These are phyloP conservation scores for Imleria badia DNA, from an alignment of 768 basidiomycete species.

Conservation along the genomic window DNA sequence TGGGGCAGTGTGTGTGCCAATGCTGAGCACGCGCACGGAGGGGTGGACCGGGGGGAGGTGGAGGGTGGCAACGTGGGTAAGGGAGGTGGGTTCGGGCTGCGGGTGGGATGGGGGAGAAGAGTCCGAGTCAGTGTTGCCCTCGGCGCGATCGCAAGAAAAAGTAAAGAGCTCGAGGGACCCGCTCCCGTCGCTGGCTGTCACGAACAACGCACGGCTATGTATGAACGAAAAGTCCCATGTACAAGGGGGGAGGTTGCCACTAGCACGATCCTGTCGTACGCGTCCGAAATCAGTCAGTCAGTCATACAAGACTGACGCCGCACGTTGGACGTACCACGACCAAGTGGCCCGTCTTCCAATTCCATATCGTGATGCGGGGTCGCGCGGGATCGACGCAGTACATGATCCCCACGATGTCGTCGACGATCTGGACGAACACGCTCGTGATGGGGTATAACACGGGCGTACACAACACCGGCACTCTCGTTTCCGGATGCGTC, in stretches of 20 bases:
- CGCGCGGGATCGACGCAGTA: slow-evolving; percentile 29
- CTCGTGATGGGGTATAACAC: slow-evolving; percentile 24
- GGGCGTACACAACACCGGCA: slow-evolving; percentile 27
- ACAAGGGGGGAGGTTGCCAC: slow-evolving; percentile 21
- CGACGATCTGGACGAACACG: slow-evolving; percentile 50
- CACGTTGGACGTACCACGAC: slow-evolving; percentile 40
- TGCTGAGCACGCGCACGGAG: slow-evolving; percentile 11
- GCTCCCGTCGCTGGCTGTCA: slow-evolving; percentile 33
- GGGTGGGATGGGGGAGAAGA: not conserved
- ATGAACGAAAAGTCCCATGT: slow-evolving; percentile 50
- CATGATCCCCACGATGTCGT: slow-evolving; percentile 53
- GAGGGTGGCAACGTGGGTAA: slow-evolving; percentile 22
- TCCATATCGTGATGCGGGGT: slow-evolving; percentile 41
- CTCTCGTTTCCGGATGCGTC: slow-evolving; percentile 42
- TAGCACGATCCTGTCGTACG: slow-evolving; percentile 28
- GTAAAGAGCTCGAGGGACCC: slow-evolving; percentile 47
- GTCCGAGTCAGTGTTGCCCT: not conserved
- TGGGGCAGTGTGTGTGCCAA: slow-evolving; percentile 35
- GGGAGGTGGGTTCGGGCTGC: not conserved
- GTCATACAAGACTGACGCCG: not conserved
- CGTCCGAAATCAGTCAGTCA: not conserved
- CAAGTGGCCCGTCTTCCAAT: slow-evolving; percentile 47
- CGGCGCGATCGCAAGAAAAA: slow-evolving; percentile 27
- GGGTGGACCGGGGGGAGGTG: slow-evolving; percentile 11
- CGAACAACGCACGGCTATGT: slow-evolving; percentile 40